Evolutionary conservation across 805 yeast species (phyloP), one percentile per base, ranked within the genome.

Genomic region (Kuraishia capsulata): DNA sequence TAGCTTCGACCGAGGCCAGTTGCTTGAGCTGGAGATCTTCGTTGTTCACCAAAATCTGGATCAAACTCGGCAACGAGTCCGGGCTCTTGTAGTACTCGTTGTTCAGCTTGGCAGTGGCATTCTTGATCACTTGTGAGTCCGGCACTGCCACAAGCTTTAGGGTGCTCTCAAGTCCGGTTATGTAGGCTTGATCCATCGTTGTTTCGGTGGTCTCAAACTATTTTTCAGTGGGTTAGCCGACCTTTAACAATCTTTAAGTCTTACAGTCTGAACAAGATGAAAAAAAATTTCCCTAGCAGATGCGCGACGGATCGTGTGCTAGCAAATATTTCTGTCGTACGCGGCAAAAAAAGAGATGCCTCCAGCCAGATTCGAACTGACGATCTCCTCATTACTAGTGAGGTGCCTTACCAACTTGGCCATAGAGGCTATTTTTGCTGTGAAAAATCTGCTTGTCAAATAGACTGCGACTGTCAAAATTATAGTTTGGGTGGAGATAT

Each of bases 1-100:
- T 78, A 30, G 89, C 87, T 65, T 92, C 98, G 45, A 92, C 96
- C 44, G 96, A 94, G n/a, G 97, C 94, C 44, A 92, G 70, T 61
- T 88, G 95, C 53, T 85, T 82, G 49, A 89, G 57, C 51, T 83
- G 84, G 46, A 74, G 81, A 51, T 79, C 79, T 30, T 70, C 62
- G 48, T 80, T 78, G 47, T 68, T 71, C 60, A 84, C 88, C 53
- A 87, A 69, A 43, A 92, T 75, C 52, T 85, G 92, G 50, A 90
- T 67, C 57, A 90, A 68, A 9, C 95, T 80, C 16, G 95, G 92
- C 43, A 90, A 70, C 16, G 90, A 73, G 48, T 73, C 65, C 20
- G 85, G 75, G 50, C 78, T 75, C 42, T 74, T 65, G 64, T 84
- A 88, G 58, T 81, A 79, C 38, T 84, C 88, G 46, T 76, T 69